Evolutionary conservation across 108 stramenopile genomes (phyloP), one percentile per base, ranked within the genome.

Genomic region (Skeletonema costatum): DNA sequence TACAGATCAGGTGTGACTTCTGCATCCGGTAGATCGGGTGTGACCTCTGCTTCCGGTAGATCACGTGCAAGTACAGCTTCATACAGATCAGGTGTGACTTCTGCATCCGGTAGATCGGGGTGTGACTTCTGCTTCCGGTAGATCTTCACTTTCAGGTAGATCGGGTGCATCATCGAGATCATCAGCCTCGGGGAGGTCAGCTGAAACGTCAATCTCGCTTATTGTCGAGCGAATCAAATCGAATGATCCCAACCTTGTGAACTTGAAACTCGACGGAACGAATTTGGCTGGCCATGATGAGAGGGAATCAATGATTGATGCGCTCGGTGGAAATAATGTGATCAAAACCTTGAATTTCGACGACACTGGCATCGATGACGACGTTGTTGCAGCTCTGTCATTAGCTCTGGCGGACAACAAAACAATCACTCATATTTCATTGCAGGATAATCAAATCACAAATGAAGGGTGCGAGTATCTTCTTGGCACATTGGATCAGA

Each of bases 361-460:
- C 12, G 70, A 71, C 32, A 84, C 78, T 12, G 35, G 35, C 2
- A 80, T 84, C 51, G 68, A 71, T 44, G 83, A 84, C 38, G 39
- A 14, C 6, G 32, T 75, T 29, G 68, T 80, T 3, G 74, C 67
- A 9, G 68, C 68, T 50, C 61, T 84, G 5, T 69, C 74, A 36
- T 56, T 75, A 30, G 62, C 76, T 16, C 74, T 84, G 14, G 63
- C 53, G 13, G 65, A 71, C n/a, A 81, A 81, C 59, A 63, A 33
- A 35, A 64, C 71, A 16, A 67, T 81, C 33, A 76, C 46, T 36
- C 36, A 61, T n/a, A 63, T 84, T 33, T 32, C 58, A 13, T 60
- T 84, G 56, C 64, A 58, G 16, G 70, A 77, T 60, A 84, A 84
- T 60, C 80, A 38, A n/a, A 84, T 84, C 31, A 73, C 71, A 4